phyloP scores from a whole-genome alignment of 805 yeast species.

The Ogataea neopini region DNA sequence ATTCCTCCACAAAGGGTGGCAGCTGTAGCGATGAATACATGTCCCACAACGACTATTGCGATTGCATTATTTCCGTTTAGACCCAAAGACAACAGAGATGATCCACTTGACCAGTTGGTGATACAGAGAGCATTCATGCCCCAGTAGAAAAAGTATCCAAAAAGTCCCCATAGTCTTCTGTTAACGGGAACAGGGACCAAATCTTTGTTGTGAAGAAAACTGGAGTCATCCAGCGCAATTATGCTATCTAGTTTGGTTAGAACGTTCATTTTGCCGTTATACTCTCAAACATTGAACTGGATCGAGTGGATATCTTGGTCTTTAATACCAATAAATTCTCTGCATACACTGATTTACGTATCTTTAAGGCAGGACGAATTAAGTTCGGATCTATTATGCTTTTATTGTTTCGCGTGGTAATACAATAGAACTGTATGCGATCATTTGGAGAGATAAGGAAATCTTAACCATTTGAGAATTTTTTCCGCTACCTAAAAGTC shows the following conservation, averaged over 20 bases:
- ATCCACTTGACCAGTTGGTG: slow-evolving; percentile 35
- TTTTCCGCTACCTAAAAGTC: no score
- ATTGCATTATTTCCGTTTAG: slow-evolving; percentile 47
- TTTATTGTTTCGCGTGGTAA: no score
- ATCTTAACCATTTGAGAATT: no score
- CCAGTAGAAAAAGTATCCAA: slow-evolving; percentile 21
- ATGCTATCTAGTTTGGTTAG: not conserved
- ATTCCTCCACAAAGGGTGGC: slow-evolving; percentile 49
- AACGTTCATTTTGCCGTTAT: not conserved
- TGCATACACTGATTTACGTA: no score
- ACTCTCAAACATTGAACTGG: not conserved
- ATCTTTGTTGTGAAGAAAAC: slow-evolving; percentile 18
- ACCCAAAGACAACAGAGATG: slow-evolving; percentile 47
- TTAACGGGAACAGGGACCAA: slow-evolving; percentile 40
- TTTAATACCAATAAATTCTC: no score
- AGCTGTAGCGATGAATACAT: slow-evolving; percentile 43
- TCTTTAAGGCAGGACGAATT: no score
- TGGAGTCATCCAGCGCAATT: slow-evolving; percentile 7
- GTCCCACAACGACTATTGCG: slow-evolving; percentile 48
- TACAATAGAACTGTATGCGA: no score
- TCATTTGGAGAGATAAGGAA: no score
- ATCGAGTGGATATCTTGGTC: not conserved
- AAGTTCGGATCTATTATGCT: no score
- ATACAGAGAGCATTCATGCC: slow-evolving; percentile 35
- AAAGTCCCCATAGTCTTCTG: slow-evolving; percentile 41